These are phyloP conservation scores for Aureobasidium musti DNA, from an alignment of 2,329 filamentous ascomycete species.

Conservation along the genomic window DNA sequence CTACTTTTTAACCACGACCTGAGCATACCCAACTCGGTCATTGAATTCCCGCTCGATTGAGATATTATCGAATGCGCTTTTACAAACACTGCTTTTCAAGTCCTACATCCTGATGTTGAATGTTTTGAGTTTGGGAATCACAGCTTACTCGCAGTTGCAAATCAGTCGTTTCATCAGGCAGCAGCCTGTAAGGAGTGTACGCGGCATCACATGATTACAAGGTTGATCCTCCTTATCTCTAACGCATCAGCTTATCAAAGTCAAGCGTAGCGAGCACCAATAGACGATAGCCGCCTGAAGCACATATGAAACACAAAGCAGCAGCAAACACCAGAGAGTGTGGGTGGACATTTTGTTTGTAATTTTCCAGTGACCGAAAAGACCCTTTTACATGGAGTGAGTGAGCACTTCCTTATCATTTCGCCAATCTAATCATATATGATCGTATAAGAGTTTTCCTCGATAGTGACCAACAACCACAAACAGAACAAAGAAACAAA, in stretches of 20 bases:
- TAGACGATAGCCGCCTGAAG: neutral
- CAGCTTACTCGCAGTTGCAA: neutral
- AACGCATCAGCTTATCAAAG: neutral
- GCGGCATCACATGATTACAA: constrained; percentile 21
- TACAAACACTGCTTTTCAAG: neutral
- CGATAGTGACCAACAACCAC: neutral
- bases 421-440: constrained; percentile 4
- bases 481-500: neutral
- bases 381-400: neutral
- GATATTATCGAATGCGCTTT: neutral
- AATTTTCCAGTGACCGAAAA: neutral
- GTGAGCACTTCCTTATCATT: neutral
- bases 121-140: no score
- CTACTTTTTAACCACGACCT: constrained; percentile 15
- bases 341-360: neutral
- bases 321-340: no score
- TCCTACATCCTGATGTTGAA: neutral
- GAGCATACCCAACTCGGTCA: constrained; percentile 27
- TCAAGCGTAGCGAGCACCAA: constrained; percentile 1
- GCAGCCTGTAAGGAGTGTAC: neutral
- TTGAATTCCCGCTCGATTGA: neutral
- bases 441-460: neutral
- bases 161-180: neutral
- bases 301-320: neutral
- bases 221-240: constrained; percentile 9